phyloP scores from a whole-genome alignment of 2,329 filamentous ascomycete species.

The Cytospora paraplurivora region DNA sequence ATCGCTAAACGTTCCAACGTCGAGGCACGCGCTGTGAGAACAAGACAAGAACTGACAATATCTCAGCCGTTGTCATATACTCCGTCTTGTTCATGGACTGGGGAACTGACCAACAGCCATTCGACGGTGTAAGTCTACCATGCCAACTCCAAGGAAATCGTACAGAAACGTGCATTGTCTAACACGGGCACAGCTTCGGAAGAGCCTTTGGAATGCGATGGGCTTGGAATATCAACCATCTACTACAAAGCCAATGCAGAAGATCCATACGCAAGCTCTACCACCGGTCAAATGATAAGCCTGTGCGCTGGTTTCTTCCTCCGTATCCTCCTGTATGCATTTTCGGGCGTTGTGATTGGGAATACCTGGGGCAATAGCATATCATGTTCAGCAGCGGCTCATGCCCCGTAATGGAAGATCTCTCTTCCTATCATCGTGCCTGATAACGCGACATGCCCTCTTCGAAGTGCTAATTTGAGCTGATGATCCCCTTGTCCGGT shows the following conservation, averaged over 20 bases:
- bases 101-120: slow-evolving; percentile 49
- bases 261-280: not conserved
- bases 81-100: slow-evolving; percentile 65
- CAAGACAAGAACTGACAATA: not conserved
- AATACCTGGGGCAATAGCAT: slow-evolving; percentile 24
- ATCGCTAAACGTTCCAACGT: not conserved
- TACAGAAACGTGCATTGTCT: slow-evolving; percentile 22
- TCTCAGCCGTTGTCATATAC: slow-evolving; percentile 55
- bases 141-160: slow-evolving; percentile 7
- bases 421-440: not conserved
- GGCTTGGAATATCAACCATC: slow-evolving; percentile 21
- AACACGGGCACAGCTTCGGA: slow-evolving; percentile 31
- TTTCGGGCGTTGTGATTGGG: slow-evolving; percentile 23
- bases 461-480: not conserved
- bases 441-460: not conserved
- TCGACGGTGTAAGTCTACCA: slow-evolving; percentile 47
- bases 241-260: slow-evolving; percentile 13
- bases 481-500: not conserved
- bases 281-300: slow-evolving; percentile 7
- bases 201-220: slow-evolving; percentile 32
- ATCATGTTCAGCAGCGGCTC: slow-evolving; percentile 7
- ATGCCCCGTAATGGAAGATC: slow-evolving; percentile 10
- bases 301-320: not conserved
- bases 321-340: slow-evolving; percentile 11
- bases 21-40: not conserved